Evolutionary conservation across 2,329 filamentous ascomycete genomes (phyloP), one percentile per base, ranked within the genome.

Genomic region (Phaeosphaeriaceae sp.): DNA sequence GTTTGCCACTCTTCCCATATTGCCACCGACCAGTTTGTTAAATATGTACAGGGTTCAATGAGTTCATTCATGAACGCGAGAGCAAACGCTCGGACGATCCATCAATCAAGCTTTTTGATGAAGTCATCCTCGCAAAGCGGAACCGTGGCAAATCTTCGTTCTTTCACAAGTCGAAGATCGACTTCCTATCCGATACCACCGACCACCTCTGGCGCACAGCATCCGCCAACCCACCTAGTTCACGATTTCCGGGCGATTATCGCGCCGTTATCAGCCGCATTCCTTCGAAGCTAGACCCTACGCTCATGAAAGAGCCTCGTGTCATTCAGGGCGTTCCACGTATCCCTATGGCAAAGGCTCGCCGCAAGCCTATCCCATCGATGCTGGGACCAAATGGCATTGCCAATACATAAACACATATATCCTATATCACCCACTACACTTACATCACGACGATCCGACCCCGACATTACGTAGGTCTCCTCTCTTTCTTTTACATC

Each of bases 251-350:
- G 16, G 78, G 78, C 6, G 83, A 86, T 61, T 83, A 82, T 56
- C 76, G 77, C 23, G 67, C 76, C 45, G 67, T 83, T 12, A 74
- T 80, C 32, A 79, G 75, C 52, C 69, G 80, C 73, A 78, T 90
- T 30, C 94, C 94, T 4, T 86, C 90, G 6, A 92, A 90, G 66
- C 81, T 99, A 8, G 94, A 99, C 64, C 83, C 87, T 3, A 83
- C 86, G 12, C 79, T 97, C 38, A 96, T 97, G 91, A 90, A 91
- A 71, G 92, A 97, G 74, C 92, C 92, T 23, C 84, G 92, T 49
- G 86, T 90, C 54, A 93, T 96, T 32, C 91, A 96, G 71, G 92
- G 92, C 29, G 86, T 92, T n/a, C 92, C 92, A 21, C 76, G 83
- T 49, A 77, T 84, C 13, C 79, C 80, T 42, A 72, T 74, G 51